A percentile compares a stretch with the other conserved stretches of the same genome.
Conservation (phyloP, 345 rosid species). For the Adansonia digitata region DNA sequence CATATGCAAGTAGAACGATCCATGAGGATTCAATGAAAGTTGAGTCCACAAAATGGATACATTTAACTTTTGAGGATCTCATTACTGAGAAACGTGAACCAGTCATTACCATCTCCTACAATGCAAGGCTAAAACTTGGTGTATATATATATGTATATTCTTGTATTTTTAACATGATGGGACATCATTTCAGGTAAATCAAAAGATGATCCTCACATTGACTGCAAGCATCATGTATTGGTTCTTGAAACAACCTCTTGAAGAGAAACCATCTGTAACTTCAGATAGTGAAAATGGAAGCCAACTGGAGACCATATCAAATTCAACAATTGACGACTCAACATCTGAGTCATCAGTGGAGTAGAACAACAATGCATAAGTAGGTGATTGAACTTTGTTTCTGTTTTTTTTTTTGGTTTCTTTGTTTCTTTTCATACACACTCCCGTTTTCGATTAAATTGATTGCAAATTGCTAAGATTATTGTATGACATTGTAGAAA, state of each 20-base stretch:
- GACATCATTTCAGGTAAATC: conserved; percentile 64
- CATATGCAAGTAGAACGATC: neutral
- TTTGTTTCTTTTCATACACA: neutral
- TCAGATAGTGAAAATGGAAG: conserved; percentile 68
- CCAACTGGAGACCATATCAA: conserved; percentile 47
- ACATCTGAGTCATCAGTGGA: conserved; percentile 72
- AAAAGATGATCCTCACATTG: conserved; percentile 92
- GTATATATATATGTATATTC: too few relatives aligned
- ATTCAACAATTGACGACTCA: conserved; percentile 77
- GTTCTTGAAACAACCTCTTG: conserved; percentile 75
- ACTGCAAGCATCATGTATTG: conserved; percentile 93
- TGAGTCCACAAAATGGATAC: neutral
- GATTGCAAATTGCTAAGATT: conserved; percentile 34
- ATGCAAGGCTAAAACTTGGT: neutral
- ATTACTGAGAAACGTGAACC: neutral
- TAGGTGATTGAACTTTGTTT: conserved; percentile 3
- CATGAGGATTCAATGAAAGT: neutral
- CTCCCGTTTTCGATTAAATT: conserved; percentile 12
- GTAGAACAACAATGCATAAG: conserved; percentile 37
- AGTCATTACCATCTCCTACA: neutral
- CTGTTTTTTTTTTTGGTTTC: neutral
- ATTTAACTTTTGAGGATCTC: neutral
- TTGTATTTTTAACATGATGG: neutral
- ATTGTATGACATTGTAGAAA: conserved; percentile 19
- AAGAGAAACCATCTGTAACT: conserved; percentile 48